Base-by-base conservation (phyloP, 164 flowering plant species). In the Aristolochia californica region DNA sequence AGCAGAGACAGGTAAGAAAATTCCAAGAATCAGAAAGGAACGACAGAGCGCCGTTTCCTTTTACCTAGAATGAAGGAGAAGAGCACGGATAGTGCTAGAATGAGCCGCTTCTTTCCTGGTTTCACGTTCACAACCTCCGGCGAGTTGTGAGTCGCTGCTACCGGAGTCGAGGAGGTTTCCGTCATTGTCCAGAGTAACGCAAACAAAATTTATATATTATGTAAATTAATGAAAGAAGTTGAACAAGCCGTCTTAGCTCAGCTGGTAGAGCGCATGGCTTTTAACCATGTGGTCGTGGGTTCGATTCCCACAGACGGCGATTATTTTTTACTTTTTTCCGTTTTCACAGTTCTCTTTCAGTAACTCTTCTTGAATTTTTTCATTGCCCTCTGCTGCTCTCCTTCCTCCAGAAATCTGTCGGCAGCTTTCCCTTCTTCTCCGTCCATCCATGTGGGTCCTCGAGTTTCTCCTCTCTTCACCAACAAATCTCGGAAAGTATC, bases 71-170 rank as follows among this genome's bases (percentile, higher is more conserved):
- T 21, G 80, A 87, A 93, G 50, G 94, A 93, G 67, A 82, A 44
- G 73, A 93, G 73, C 30, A 85, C 84, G 4, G 88, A 50, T 43
- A 83, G 60, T 30, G 87, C 79, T 48, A 93, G 73, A 49, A 71
- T 26, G 34, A 89, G 74, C 27, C 99, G 91, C 67, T 93, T 89
- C 63, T 75, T 15, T 40, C 97, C 91, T 17, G 97, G 99, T 59
- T 72, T 78, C 5, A 88, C 67, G 23, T 48, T 80, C 34, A 96
- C 85, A 73, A 77, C 43, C 9, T 25, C 52, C 23, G 63, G 21
- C 28, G 58, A 54, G 51, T n/a, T 11, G 25, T 44, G 57, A 22
- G 30, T 16, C n/a, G 13, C 22, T 2, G 38, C 47, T 3, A 14
- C 51, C 5, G 11, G 27, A 10, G 16, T 1, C 62, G 44, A 44